Evolutionary conservation across 129 eudicot genomes (phyloP).

Genomic region (Centella asiatica): DNA sequence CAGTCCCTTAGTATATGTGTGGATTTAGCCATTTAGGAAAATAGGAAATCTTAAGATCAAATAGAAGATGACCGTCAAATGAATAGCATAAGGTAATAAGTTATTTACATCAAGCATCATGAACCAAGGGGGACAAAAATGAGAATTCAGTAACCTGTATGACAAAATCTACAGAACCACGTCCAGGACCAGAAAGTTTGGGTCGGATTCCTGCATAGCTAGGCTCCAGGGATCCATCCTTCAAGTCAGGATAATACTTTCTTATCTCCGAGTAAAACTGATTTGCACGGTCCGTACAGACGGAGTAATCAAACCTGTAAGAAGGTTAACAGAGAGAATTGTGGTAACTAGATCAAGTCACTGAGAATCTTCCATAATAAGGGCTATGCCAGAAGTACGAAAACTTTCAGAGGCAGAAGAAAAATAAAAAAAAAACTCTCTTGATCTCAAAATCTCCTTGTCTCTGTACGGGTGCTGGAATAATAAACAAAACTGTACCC

Average conservation of each 20-base stretch:
- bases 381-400: neutral
- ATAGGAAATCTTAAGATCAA: neutral
- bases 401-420: neutral
- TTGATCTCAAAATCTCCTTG: too few species aligned
- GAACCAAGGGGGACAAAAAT: neutral
- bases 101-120: neutral
- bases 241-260: slow-evolving; percentile 66
- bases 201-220: slow-evolving; percentile 87
- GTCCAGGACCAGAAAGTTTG: slow-evolving; percentile 65
- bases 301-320: slow-evolving; percentile 73
- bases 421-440: neutral
- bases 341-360: neutral
- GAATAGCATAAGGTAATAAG: too few species aligned
- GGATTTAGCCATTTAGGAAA: too few species aligned
- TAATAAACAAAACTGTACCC: too few species aligned
- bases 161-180: slow-evolving; percentile 54
- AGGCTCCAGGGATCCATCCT: slow-evolving; percentile 71
- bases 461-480: too few species aligned
- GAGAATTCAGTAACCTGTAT: slow-evolving; percentile 45
- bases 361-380: neutral
- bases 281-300: slow-evolving; percentile 50
- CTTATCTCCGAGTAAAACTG: slow-evolving; percentile 68
- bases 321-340: slow-evolving; percentile 7
- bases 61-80: neutral
- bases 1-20: too few species aligned